phyloP scores from a whole-genome alignment of 2,329 filamentous ascomycete genomes.

The Talaromyces sp. region DNA sequence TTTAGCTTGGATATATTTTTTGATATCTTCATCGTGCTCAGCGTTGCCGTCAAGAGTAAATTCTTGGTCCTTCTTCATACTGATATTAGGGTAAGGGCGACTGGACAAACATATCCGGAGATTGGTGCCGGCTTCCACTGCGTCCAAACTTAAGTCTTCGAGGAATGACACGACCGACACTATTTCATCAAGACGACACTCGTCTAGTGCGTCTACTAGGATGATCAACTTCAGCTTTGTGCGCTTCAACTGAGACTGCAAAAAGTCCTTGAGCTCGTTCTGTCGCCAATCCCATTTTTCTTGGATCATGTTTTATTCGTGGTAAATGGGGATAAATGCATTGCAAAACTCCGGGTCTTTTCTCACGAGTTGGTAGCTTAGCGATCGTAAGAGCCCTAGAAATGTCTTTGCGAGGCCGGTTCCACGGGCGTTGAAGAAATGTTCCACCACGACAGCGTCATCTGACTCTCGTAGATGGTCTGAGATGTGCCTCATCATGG shows the following conservation, averaged over 20 bases:
- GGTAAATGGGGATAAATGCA: neutral
- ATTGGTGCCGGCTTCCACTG: neutral
- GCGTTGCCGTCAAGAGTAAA: conserved; percentile 15
- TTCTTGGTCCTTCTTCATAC: neutral
- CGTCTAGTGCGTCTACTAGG: conserved; percentile 2
- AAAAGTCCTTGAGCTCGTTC: neutral
- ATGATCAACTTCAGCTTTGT: neutral
- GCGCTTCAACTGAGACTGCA: neutral
- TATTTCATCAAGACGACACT: neutral
- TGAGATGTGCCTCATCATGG: conserved; percentile 31
- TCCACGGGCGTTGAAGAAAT: conserved; percentile 2
- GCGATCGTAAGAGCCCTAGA: neutral
- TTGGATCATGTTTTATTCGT: neutral
- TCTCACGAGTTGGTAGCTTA: neutral
- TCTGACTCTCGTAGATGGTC: neutral
- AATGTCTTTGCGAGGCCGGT: neutral
- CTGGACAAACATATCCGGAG: conserved; percentile 8
- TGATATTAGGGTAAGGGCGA: conserved; percentile 7
- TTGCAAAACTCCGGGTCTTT: neutral
- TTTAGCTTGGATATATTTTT: neutral
- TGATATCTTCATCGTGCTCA: neutral
- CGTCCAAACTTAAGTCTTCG: neutral
- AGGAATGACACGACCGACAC: neutral
- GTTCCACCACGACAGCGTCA: neutral
- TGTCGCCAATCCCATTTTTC: neutral